Conservation (phyloP, 495 filamentous ascomycete species). For the Penicillium robsamsonii region DNA sequence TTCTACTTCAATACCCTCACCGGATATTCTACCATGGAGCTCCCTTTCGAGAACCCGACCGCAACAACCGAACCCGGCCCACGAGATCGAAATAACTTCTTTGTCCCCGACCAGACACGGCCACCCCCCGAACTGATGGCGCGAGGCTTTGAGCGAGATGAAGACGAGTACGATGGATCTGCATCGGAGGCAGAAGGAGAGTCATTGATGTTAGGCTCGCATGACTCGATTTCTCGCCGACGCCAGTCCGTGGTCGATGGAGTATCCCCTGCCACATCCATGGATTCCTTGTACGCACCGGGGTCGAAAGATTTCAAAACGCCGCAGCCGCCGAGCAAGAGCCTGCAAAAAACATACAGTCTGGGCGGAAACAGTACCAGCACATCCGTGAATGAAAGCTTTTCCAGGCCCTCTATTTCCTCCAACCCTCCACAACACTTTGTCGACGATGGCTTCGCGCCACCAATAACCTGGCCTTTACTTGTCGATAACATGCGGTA, state of each 20-base stretch:
- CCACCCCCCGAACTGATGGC: conserved; percentile 93
- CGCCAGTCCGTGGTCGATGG: conserved; percentile 70
- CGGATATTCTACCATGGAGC: conserved; percentile 85
- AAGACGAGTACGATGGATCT: conserved; percentile 80
- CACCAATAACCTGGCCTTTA: conserved; percentile 80
- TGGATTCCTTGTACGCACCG: conserved; percentile 76
- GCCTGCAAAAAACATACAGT: conserved; percentile 26
- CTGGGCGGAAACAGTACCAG: conserved; percentile 31
- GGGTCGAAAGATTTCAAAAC: conserved; percentile 25
- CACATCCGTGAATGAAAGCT: conserved; percentile 37
- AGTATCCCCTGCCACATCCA: conserved; percentile 84
- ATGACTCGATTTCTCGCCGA: conserved; percentile 54
- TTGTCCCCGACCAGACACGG: conserved; percentile 83
- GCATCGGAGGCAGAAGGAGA: conserved; percentile 82
- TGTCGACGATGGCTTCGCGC: conserved; percentile 75
- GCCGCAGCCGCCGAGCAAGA: conserved; percentile 18
- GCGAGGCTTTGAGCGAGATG: conserved; percentile 74
- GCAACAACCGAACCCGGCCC: conserved; percentile 80
- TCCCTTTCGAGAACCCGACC: conserved; percentile 87
- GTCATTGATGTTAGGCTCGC: conserved; percentile 59
- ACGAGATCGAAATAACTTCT: conserved; percentile 80
- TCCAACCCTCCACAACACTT: conserved; percentile 73
- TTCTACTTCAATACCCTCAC: conserved; percentile 98
- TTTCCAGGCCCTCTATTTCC: conserved; percentile 49
- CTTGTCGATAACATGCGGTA: conserved; percentile 87